Evolutionary conservation across 768 basidiomycete genomes (phyloP).

Genomic region (Leucosporidium creatinivorum): DNA sequence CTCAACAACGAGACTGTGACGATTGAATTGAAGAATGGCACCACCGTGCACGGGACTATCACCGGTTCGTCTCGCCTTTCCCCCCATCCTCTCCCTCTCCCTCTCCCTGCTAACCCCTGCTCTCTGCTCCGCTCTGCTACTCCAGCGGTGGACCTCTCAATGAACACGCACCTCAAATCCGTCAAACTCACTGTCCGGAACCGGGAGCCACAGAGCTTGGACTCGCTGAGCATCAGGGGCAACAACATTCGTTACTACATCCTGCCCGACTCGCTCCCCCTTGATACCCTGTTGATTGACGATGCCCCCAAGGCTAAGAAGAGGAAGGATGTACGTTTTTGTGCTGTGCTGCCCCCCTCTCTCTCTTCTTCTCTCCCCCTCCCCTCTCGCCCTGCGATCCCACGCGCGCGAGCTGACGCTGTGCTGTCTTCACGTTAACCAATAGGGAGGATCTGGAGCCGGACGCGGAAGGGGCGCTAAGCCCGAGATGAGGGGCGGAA

Average conservation of each 20-base stretch:
- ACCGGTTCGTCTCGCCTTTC: slow-evolving; percentile 57
- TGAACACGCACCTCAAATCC: slow-evolving; percentile 98
- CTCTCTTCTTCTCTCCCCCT: too few relatives aligned
- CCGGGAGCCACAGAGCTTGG: slow-evolving; percentile 76
- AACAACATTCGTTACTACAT: slow-evolving; percentile 96
- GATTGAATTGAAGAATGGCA: slow-evolving; percentile 96
- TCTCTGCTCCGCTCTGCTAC: neutral
- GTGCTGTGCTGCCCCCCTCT: too few relatives aligned
- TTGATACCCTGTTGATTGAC: slow-evolving; percentile 94
- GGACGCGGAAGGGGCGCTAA: too few relatives aligned
- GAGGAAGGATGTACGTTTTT: slow-evolving; percentile 60
- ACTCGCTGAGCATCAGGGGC: slow-evolving; percentile 86
- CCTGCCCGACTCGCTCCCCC: slow-evolving; percentile 90
- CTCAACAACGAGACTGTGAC: slow-evolving; percentile 98
- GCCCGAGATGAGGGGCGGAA: too few relatives aligned
- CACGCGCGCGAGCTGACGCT: too few relatives aligned
- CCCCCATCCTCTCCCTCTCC: too few relatives aligned
- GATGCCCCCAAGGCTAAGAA: slow-evolving; percentile 95
- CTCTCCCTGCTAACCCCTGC: neutral
- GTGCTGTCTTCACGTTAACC: too few relatives aligned
- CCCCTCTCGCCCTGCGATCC: too few relatives aligned
- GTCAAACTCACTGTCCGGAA: slow-evolving; percentile 93
- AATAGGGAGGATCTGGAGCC: too few relatives aligned
- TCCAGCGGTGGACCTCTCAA: slow-evolving; percentile 94
- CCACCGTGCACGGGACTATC: slow-evolving; percentile 89